These are phyloP conservation scores for Eimeria necatrix DNA, from an alignment of 169 alveolate genomes.

Conservation along the genomic window DNA sequence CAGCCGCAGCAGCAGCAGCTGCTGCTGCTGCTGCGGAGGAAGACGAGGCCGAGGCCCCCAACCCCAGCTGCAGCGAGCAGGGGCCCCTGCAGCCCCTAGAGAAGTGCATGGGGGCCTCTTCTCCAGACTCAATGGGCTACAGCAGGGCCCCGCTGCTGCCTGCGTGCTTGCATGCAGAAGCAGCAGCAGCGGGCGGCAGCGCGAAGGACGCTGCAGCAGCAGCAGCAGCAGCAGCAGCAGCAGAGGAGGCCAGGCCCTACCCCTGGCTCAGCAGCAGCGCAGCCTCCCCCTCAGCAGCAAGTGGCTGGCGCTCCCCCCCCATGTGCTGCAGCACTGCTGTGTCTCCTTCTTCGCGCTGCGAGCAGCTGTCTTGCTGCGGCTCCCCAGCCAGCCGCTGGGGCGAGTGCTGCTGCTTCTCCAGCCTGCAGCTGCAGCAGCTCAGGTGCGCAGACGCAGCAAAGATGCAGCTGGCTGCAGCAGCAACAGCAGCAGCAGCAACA, in stretches of 20 bases:
- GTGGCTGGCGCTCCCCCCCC: constrained; percentile 68
- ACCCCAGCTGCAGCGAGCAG: background rate
- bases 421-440: constrained; percentile 73
- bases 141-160: constrained; percentile 56
- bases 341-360: constrained; percentile 71
- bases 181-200: constrained; percentile 50
- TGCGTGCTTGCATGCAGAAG: constrained; percentile 32
- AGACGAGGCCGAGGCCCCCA: background rate
- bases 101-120: background rate
- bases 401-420: constrained; percentile 64
- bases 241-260: constrained; percentile 19
- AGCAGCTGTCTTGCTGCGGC: constrained; percentile 77
- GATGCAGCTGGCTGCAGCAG: constrained; percentile 48
- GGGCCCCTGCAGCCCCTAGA: background rate
- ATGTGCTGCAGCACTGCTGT: constrained; percentile 76
- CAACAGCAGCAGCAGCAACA: constrained; percentile 11
- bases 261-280: constrained; percentile 35
- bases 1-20: background rate
- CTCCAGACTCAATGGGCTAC: constrained; percentile 10
- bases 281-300: constrained; percentile 56
- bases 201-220: constrained; percentile 32
- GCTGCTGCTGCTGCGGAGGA: constrained; percentile 51
- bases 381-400: constrained; percentile 69
- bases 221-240: constrained; percentile 56
- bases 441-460: constrained; percentile 50